phyloP scores from a whole-genome alignment of 2,329 filamentous ascomycete genomes.

The Nemania sp. region DNA sequence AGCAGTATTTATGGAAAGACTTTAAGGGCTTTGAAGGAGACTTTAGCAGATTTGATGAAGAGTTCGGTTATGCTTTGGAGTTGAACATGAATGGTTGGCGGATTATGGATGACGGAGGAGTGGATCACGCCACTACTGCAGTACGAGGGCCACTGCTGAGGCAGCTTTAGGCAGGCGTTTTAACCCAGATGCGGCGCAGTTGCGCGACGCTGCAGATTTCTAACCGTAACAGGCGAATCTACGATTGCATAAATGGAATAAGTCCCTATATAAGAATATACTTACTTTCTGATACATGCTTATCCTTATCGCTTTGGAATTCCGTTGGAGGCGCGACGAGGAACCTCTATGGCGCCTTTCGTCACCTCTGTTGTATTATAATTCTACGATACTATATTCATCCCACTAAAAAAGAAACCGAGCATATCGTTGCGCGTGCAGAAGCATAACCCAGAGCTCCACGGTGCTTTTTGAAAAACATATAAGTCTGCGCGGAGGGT shows the following conservation, averaged over 20 bases:
- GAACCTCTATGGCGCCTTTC: neutral
- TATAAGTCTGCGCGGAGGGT: neutral
- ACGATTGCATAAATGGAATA: neutral
- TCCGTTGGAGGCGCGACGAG: neutral
- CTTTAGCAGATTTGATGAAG: conserved; percentile 3
- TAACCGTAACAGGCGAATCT: neutral
- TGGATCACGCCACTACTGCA: conserved; percentile 35
- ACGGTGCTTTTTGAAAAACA: neutral
- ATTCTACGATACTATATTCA: neutral
- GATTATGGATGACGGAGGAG: conserved; percentile 30
- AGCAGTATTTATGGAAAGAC: neutral
- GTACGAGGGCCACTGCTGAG: neutral
- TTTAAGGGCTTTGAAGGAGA: neutral
- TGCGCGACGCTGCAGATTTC: conserved; percentile 1
- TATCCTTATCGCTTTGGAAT: conserved; percentile 26
- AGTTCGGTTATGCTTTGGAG: conserved; percentile 9
- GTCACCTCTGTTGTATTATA: neutral
- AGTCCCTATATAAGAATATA: neutral
- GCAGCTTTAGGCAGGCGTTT: conserved; percentile 36
- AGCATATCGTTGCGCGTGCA: neutral
- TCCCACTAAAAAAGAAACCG: neutral
- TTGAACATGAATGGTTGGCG: neutral
- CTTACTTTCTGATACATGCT: conserved; percentile 1
- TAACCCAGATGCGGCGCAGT: conserved; percentile 19
- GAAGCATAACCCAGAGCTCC: neutral